Evolutionary conservation across 345 rosid species (phyloP), one percentile per base, ranked within the genome.

Genomic region (Leavenworthia alabamica): DNA sequence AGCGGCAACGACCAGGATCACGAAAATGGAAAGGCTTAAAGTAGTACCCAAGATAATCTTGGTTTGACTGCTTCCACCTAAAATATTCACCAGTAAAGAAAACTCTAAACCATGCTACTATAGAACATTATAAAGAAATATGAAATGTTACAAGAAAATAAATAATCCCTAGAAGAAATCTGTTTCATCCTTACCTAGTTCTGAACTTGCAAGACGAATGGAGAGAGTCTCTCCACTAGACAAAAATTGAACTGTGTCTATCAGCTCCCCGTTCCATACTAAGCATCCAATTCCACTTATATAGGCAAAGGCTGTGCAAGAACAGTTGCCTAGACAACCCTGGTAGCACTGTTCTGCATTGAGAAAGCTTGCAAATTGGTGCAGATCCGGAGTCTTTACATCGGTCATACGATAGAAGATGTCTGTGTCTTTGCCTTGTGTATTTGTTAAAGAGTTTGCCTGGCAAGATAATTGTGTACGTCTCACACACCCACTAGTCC

Each of bases 401-500:
- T 57, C 20, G 2, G 28, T 67, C 67, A 62, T 43, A 28, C 60
- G 60, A 52, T 57, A 56, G 44, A 74, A 74, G 31, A 0, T 16
- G 31, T 74, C 74, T 20, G 52, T 61, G 5, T 24, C 47, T 35
- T 20, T 32, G 52, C 74, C 67, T 43, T 35, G 39, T 33, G 47
- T 20, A 9, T 20, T 36, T 69, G 2, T 8, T 11, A 32, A 57
- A 42, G 66, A 32, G n/a, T 46, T 15, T 12, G n/a, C 15, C 32
- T 56, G 51, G 56, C 70, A 71, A 39, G 68, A 48, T 24, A 69
- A 17, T 3, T 33, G 33, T 40, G 37, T 54, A 40, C 53, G 49
- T 26, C 75, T 52, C 28, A 53, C 68, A 60, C 78, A 74, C 60
- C 78, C 75, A 31, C 50, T 46, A 2, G 68, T 62, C 75, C 75